Percentiles rank a stretch among this genome's conserved stretches.
These are phyloP conservation scores for Capronia epimyces DNA, from an alignment of 2,329 filamentous ascomycete genomes.

Conservation along the genomic window DNA sequence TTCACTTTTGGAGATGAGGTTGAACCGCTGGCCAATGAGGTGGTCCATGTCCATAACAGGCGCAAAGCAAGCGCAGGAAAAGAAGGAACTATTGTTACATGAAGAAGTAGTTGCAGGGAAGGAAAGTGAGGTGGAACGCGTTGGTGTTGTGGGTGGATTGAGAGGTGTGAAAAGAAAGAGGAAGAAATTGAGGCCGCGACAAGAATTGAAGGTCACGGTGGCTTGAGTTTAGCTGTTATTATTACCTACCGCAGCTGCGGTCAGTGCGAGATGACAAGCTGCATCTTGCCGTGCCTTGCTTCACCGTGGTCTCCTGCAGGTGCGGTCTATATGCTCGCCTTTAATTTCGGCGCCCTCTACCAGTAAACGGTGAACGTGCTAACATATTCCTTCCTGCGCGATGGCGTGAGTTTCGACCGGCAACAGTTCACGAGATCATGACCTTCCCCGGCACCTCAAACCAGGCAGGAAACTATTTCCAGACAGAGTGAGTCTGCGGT, in stretches of 20 bases:
- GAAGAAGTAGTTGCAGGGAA: slow-evolving; percentile 8
- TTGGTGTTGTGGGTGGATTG: background rate
- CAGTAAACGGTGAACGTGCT: no score
- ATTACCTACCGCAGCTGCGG: background rate
- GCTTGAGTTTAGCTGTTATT: background rate
- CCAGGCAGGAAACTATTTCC: slow-evolving; percentile 80
- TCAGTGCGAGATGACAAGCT: background rate
- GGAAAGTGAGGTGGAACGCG: slow-evolving; percentile 3
- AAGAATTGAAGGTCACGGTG: slow-evolving; percentile 23
- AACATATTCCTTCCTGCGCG: no score
- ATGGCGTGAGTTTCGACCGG: no score
- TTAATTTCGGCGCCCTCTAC: no score
- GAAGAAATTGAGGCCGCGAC: slow-evolving; percentile 32
- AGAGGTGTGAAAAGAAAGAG: slow-evolving; percentile 4
- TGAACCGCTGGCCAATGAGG: slow-evolving; percentile 70
- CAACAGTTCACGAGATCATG: slow-evolving; percentile 5
- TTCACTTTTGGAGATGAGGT: slow-evolving; percentile 93
- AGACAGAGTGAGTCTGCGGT: slow-evolving; percentile 67
- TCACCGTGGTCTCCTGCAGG: no score
- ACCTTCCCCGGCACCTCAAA: slow-evolving; percentile 49
- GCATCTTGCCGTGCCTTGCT: background rate
- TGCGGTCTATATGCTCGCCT: background rate
- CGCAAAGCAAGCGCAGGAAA: slow-evolving; percentile 28
- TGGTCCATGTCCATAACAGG: slow-evolving; percentile 47
- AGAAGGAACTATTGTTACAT: slow-evolving; percentile 27